Base-by-base conservation (phyloP, 2,329 filamentous ascomycete genomes). In the Paraconiothyrium brasiliense region DNA sequence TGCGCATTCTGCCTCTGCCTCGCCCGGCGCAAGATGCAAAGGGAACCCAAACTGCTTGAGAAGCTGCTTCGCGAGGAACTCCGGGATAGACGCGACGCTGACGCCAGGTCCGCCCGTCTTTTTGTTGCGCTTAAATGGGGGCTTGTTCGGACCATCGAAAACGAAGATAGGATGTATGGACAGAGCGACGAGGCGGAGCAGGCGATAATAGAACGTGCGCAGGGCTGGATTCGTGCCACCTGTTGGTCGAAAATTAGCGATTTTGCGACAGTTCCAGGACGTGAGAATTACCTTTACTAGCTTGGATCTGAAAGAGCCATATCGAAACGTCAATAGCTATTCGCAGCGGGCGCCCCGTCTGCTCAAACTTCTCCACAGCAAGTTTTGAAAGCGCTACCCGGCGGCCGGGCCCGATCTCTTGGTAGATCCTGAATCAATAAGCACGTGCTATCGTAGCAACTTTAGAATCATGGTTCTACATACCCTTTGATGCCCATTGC, bases 1-100 rank as follows among this genome's bases (percentile, higher is more conserved):
- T 0, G 95, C 95, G 68, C 95, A 99, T 80, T 99, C 95, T 1
- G 95, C 95, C 76, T 99, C 95, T 3, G 94, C 95, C 76, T 99
- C 95, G 10, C 95, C 95, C 0, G 94, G 95, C 6, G 95, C 95
- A 71, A 93, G 88, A 76, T 98, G 93, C 52, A 87, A 86, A 1
- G 89, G 87, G 72, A 97, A 96, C 1, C 91, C 93, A 77, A 98
- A 97, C 0, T 95, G 83, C 54, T 90, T 89, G 50, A 98, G 88
- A 5, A 98, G 81, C 51, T 91, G 88, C 79, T 97, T 97, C 0
- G 92, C 93, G 63, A 93, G 87, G 48, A 91, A 89, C 41, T 89
- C 88, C 65, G 92, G 85, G 61, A 93, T 82, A 58, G 86, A 84
- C 72, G 90, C 87, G 54, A 92, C 85, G 70, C 87, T 81, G 3